Evolutionary conservation across 768 basidiomycete genomes (phyloP), one percentile per base, ranked within the genome.

Genomic region (Tubosaeta sp.): DNA sequence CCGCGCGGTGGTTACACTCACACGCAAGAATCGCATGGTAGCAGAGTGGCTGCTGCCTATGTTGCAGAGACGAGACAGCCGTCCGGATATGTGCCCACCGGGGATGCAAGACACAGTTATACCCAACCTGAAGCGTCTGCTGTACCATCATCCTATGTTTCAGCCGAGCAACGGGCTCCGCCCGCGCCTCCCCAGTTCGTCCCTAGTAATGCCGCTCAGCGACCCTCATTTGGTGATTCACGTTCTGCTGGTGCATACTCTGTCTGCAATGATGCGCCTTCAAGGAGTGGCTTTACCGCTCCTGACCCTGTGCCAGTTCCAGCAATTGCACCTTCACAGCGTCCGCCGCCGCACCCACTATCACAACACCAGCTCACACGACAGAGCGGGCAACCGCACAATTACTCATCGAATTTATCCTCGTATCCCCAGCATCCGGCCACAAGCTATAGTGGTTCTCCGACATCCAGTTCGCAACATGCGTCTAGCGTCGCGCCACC

Each of bases 31-130:
- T 26, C 60, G 1, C 63, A 65, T 19, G 35, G 29, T 13, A 41
- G 25, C 29, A 54, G 52, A 26, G 5, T 51, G 14, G 33, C 29
- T 17, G 26, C 50, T 6, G 16, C 48, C 4, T 60, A 64, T 5
- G 48, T 53, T 6, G n/a, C 53, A 46, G 63, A 65, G 32, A 43
- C 64, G 32, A 59, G 63, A 46, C 63, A 54, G 17, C 44, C 63
- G 1, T 56, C 62, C 14, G 60, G 42, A 27, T 63, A 63, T 41
- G 29, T 53, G 17, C 31, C 63, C 37, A 14, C 52, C 31, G 63
- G 57, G 37, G 63, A 65, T 37, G 38, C 64, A 38, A 58, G 56
- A 46, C 64, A 60, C 10, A 56, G 47, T 8, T 65, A 65, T 35
- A 25, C 54, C 22, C 8, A 56, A 38, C 53, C 64, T 4, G 64